Evolutionary conservation across 2,329 filamentous ascomycete species (phyloP), one percentile per base, ranked within the genome.

Genomic region (Aspergillus cejpii): DNA sequence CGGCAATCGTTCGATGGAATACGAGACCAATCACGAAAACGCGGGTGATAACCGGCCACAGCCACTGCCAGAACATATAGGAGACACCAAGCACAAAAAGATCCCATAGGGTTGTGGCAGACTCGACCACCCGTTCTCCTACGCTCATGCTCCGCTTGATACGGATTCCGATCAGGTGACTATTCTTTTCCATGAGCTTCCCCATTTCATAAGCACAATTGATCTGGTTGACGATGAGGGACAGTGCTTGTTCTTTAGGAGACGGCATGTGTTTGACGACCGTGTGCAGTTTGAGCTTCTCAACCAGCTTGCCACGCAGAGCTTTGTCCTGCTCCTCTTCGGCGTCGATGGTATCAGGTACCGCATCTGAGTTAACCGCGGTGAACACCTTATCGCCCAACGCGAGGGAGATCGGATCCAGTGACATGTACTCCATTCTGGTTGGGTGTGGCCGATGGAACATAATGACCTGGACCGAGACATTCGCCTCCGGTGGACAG

Each of bases 181-280:
- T 85, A 58, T 97, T 98, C 62, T 85, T 91, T 57, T 95, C 88
- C 54, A 98, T 74, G 29, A 95, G 74, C 55, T 82, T 77, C 50
- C 92, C 84, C 45, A 98, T 76, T 66, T 98, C 94, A 72, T 84
- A 89, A 0, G 90, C 88, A 76, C 92, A 98, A 61, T 98, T 98
- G 63, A 97, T 85, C 68, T 97, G 91, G 57, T 90, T 88, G 54
- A 96, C 79, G 47, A 97, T 90, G 45, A 80, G 81, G 3, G 84
- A 78, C 23, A 98, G 73, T 1, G 86, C 84, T 50, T 81, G 78
- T 64, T 98, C 92, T 58, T 95, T 91, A 48, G 83, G 79, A 1
- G 91, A 92, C 2, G 83, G 80, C 2, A 79, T 71, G 60, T 86
- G 86, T 53, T 82, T 82, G 43, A 86, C 74, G 3, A 98, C 88